phyloP scores from a whole-genome alignment of 805 yeast species.

The Sungouiella thailandica region DNA sequence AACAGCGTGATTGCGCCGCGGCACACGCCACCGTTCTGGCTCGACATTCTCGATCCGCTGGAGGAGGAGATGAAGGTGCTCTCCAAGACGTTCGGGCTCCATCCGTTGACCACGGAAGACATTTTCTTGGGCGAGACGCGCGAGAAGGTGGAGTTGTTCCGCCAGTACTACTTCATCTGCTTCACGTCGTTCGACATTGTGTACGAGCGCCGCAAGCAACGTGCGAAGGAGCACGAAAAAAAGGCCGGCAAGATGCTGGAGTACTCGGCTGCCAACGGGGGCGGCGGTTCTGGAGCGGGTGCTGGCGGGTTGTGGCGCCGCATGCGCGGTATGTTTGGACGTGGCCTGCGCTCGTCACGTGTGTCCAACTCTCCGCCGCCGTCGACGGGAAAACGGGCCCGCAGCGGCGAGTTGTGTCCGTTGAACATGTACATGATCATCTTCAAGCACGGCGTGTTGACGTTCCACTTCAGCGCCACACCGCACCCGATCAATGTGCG shows the following conservation, averaged over 20 bases:
- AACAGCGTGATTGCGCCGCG: constrained; percentile 8
- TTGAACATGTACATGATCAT: constrained; percentile 90
- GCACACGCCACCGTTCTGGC: constrained; percentile 55
- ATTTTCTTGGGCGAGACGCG: constrained; percentile 89
- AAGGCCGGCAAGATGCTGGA: constrained; percentile 35
- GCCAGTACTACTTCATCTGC: constrained; percentile 35
- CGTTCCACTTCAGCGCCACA: constrained; percentile 91
- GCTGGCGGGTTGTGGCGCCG: constrained; percentile 3
- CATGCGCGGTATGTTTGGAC: constrained; percentile 6
- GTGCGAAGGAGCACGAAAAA: constrained; percentile 43
- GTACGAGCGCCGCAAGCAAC: constrained; percentile 57
- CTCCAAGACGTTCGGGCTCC: constrained; percentile 88
- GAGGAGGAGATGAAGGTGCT: constrained; percentile 95
- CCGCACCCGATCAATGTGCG: constrained; percentile 96
- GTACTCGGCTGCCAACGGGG: too few species aligned
- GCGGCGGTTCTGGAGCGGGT: not conserved
- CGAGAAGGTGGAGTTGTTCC: constrained; percentile 90
- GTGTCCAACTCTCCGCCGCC: constrained; percentile 7
- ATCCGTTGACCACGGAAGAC: constrained; percentile 95
- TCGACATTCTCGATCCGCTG: constrained; percentile 87
- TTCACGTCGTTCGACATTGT: constrained; percentile 40
- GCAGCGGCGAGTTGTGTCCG: constrained; percentile 46
- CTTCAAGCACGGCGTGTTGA: constrained; percentile 83
- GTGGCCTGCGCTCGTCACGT: constrained; percentile 5
- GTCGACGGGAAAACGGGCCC: constrained; percentile 5